phyloP scores from a whole-genome alignment of 2,329 filamentous ascomycete species.

The Byssothecium circinans region DNA sequence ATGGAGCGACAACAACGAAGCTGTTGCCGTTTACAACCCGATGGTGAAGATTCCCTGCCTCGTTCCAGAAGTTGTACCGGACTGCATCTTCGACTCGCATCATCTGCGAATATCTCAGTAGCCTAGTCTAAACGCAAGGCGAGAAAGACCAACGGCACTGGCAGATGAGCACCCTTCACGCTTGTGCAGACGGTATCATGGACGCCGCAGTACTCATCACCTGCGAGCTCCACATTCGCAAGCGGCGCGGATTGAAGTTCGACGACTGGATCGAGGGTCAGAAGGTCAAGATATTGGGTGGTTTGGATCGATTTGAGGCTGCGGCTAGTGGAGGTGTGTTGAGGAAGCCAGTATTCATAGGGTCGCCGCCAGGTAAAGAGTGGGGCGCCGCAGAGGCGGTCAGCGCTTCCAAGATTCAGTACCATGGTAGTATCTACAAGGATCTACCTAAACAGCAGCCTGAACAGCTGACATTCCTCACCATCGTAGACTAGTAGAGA shows the following conservation, averaged over 20 bases:
- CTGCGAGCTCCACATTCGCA: constrained; percentile 31
- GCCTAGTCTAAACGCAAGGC: constrained; percentile 10
- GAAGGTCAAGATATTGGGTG: constrained; percentile 27
- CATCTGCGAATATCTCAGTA: constrained; percentile 32
- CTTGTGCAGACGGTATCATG: constrained; percentile 33
- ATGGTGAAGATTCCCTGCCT: constrained; percentile 37
- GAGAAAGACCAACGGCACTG: constrained; percentile 22
- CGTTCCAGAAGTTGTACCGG: constrained; percentile 24
- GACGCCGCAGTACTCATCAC: constrained; percentile 32
- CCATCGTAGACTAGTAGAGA: too few relatives aligned
- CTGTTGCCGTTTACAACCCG: constrained; percentile 30
- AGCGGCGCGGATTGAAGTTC: constrained; percentile 23
- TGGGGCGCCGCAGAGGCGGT: constrained; percentile 10
- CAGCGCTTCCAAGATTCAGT: neutral
- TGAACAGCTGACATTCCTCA: too few relatives aligned
- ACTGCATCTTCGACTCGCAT: constrained; percentile 34
- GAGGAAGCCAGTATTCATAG: constrained; percentile 13
- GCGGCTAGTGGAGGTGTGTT: constrained; percentile 20
- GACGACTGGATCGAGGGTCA: constrained; percentile 35
- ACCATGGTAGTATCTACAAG: too few relatives aligned
- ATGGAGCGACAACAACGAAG: constrained; percentile 34
- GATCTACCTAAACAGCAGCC: too few relatives aligned
- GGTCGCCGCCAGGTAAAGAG: constrained; percentile 20
- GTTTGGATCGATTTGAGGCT: constrained; percentile 27
- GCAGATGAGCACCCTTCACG: constrained; percentile 26